phyloP scores from a whole-genome alignment of 441 rosid species.

The Gossypium aridum region DNA sequence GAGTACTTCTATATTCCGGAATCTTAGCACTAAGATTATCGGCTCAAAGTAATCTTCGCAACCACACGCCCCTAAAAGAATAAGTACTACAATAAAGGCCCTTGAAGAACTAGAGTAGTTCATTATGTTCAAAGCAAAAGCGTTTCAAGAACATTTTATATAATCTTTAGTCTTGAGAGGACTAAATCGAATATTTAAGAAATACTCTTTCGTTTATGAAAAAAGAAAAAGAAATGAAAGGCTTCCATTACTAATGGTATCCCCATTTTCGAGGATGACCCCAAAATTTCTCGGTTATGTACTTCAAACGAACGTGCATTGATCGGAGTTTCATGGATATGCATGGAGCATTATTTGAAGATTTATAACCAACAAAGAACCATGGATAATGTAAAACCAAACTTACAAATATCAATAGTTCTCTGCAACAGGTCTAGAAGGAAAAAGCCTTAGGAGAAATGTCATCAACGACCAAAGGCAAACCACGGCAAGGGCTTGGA shows the following conservation, averaged over 20 bases:
- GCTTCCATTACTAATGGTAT: background rate
- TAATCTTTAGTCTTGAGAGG: background rate
- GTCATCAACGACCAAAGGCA: conserved; percentile 87
- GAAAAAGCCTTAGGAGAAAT: conserved; percentile 74
- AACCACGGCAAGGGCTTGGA: conserved; percentile 63
- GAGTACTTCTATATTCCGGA: too few relatives aligned
- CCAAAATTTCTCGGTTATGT: background rate
- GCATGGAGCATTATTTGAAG: background rate
- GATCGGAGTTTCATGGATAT: background rate
- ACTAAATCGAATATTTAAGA: background rate
- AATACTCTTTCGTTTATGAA: background rate
- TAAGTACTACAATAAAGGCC: too few relatives aligned
- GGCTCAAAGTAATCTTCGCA: too few relatives aligned
- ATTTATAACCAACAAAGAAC: background rate
- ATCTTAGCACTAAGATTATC: too few relatives aligned
- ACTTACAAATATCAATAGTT: conserved; percentile 38
- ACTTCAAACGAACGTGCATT: background rate
- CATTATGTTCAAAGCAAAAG: too few relatives aligned
- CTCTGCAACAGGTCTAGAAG: conserved; percentile 79
- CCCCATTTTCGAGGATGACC: background rate
- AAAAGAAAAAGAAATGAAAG: background rate
- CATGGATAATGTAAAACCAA: background rate
- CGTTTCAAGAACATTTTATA: background rate
- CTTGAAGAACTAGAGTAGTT: too few relatives aligned
- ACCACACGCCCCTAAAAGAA: too few relatives aligned